These are phyloP conservation scores for Celoporthe dispersa DNA, from an alignment of 2,329 filamentous ascomycete genomes.

Conservation along the genomic window DNA sequence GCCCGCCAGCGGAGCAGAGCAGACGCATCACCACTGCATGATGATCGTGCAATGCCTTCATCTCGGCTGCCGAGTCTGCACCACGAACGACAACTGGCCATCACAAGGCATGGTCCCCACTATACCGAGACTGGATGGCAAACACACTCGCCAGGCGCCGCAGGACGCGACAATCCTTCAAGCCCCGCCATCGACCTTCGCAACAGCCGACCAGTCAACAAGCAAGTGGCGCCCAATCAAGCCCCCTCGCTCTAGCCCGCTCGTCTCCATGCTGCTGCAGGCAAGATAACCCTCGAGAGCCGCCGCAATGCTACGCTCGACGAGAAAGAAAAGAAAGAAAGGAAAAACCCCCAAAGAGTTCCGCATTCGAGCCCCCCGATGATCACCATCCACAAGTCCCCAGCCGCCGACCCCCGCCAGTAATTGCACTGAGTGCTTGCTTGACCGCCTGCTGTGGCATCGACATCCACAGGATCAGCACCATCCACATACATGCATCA, in stretches of 20 bases:
- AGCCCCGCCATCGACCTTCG: background rate
- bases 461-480: background rate
- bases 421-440: background rate
- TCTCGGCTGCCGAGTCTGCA: background rate
- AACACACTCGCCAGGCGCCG: background rate
- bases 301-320: slow-evolving; percentile 4
- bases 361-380: background rate
- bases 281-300: background rate
- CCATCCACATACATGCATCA: background rate
- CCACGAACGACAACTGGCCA: background rate
- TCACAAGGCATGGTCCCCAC: background rate
- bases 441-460: background rate
- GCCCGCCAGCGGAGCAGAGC: background rate
- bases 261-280: slow-evolving; percentile 3
- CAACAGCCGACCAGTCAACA: background rate
- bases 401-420: background rate
- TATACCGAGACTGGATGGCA: background rate
- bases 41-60: slow-evolving; percentile 6
- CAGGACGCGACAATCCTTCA: background rate
- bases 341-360: background rate
- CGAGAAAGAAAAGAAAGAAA: background rate
- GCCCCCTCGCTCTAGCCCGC: background rate
- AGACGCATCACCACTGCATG: slow-evolving; percentile 1
- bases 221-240: background rate
- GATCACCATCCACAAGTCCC: background rate